phyloP scores from a whole-genome alignment of 2,329 filamentous ascomycete genomes.

The Raffaelea albimanens region DNA sequence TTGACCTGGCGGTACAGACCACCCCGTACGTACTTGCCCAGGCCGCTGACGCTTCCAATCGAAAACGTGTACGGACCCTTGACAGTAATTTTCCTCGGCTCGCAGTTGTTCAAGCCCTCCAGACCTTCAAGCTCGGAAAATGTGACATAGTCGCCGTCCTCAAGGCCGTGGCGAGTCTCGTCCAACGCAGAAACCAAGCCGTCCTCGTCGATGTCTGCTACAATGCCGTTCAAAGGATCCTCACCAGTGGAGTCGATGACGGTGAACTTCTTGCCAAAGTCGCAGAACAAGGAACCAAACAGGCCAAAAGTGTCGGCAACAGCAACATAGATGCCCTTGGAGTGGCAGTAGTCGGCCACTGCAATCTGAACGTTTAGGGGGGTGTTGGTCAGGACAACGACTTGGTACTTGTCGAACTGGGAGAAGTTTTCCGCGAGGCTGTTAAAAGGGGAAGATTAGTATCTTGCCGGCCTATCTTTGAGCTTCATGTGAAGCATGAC shows the following conservation, averaged over 20 bases:
- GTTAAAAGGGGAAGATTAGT: slow-evolving; percentile 19
- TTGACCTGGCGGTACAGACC: slow-evolving; percentile 94
- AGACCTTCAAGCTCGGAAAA: slow-evolving; percentile 91
- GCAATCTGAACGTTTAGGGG: slow-evolving; percentile 69
- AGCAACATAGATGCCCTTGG: slow-evolving; percentile 85
- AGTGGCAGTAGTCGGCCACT: slow-evolving; percentile 88
- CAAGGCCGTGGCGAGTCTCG: slow-evolving; percentile 87
- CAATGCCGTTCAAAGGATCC: slow-evolving; percentile 75
- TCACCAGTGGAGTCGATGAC: slow-evolving; percentile 87
- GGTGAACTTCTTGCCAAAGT: slow-evolving; percentile 92
- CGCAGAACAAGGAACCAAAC: slow-evolving; percentile 93
- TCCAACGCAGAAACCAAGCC: slow-evolving; percentile 88
- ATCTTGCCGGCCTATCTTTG: too few relatives aligned
- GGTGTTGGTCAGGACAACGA: slow-evolving; percentile 81
- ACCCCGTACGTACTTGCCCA: slow-evolving; percentile 80
- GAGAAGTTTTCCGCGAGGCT: slow-evolving; percentile 68
- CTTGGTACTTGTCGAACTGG: slow-evolving; percentile 83
- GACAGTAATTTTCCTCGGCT: slow-evolving; percentile 83
- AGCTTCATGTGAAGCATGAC: too few relatives aligned
- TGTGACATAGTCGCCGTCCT: slow-evolving; percentile 93
- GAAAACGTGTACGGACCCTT: slow-evolving; percentile 97
- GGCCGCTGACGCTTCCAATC: slow-evolving; percentile 81
- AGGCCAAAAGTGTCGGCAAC: slow-evolving; percentile 84
- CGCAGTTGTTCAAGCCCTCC: slow-evolving; percentile 73
- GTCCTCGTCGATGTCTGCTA: slow-evolving; percentile 81